Evolutionary conservation across 441 rosid species (phyloP), one percentile per base, ranked within the genome.

Genomic region (Aleurites moluccanus): DNA sequence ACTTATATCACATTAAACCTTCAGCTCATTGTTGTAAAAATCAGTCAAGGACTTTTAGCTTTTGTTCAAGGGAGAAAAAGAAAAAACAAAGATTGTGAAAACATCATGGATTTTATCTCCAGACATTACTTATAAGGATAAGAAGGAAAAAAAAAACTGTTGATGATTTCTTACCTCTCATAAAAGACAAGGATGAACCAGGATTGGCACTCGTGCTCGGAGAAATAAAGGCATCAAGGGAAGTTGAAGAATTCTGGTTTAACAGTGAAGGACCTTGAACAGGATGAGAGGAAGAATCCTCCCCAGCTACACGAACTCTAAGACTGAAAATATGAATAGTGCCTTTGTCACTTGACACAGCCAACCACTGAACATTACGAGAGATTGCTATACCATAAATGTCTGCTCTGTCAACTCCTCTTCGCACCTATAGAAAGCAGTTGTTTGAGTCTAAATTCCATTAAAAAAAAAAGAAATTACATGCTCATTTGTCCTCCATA

Each of bases 351-450:
- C 97, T 94, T 40, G 97, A 90, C 60, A 91, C 96, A 28, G 91
- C 94, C 75, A 94, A 77, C 98, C 99, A 92, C 81, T 91, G 97
- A 59, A 87, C 90, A 77, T 86, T 86, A 28, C 86, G 86, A 56
- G 98, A 92, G 70, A 91, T 86, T 60, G 97, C 82, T 82, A 95
- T 84, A 73, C 94, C 88, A 64, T 87, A 87, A 78, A 95, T 92
- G 74, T 91, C 96, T 72, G 98, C 97, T 85, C 91, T 86, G 77
- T 90, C 96, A 73, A 88, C 87, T 71, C 98, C 97, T 88, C 96
- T 88, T 77, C 94, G 88, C 45, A 92, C 96, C 97, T 92, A 77
- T 60, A 83, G 25, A 75, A 73, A 72, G 63, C 72, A 80, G 65
- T 55, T 64, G 53, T 33, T 62, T 30, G 40, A 67, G 64, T 73